A percentile compares a stretch with the other conserved stretches of the same genome.
phyloP scores from a whole-genome alignment of 2,329 filamentous ascomycete species.

The Torrubiella hemipterigena region DNA sequence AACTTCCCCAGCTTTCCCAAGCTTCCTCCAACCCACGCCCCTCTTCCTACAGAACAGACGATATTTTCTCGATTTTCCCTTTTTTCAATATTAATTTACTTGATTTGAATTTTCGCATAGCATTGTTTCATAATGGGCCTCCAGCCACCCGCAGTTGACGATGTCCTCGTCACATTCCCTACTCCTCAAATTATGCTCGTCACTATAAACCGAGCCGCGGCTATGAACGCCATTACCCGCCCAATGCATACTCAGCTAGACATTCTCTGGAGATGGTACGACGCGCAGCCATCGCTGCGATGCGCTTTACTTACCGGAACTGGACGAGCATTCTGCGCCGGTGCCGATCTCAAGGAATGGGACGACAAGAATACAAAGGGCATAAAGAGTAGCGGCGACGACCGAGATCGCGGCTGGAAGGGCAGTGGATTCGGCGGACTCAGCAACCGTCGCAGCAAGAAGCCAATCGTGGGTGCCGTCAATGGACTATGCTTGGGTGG shows the following conservation, averaged over 20 bases:
- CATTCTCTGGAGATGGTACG: conserved; percentile 46
- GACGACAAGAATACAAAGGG: conserved; percentile 24
- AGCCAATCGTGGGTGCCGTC: conserved; percentile 65
- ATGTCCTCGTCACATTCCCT: conserved; percentile 37
- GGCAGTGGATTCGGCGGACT: conserved; percentile 52
- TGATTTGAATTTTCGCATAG: not conserved
- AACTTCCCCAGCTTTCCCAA: too few species aligned
- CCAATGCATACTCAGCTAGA: conserved; percentile 36
- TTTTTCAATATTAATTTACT: not conserved
- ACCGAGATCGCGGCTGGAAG: conserved; percentile 16
- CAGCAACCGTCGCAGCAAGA: conserved; percentile 54
- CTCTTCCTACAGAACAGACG: too few species aligned
- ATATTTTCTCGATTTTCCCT: not conserved
- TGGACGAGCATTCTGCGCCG: conserved; percentile 55
- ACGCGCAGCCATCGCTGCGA: conserved; percentile 46
- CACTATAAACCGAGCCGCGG: conserved; percentile 44
- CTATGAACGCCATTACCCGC: conserved; percentile 45
- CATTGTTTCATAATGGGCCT: not conserved
- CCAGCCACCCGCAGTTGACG: conserved; percentile 24
- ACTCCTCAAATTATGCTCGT: conserved; percentile 42
- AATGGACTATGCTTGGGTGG: conserved; percentile 66
- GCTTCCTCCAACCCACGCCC: too few species aligned
- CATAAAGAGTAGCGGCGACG: conserved; percentile 1
- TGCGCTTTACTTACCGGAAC: conserved; percentile 52
- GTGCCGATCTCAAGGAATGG: conserved; percentile 59